phyloP scores from a whole-genome alignment of 1,284 basidiomycete species.

The Schizophyllum commune region DNA sequence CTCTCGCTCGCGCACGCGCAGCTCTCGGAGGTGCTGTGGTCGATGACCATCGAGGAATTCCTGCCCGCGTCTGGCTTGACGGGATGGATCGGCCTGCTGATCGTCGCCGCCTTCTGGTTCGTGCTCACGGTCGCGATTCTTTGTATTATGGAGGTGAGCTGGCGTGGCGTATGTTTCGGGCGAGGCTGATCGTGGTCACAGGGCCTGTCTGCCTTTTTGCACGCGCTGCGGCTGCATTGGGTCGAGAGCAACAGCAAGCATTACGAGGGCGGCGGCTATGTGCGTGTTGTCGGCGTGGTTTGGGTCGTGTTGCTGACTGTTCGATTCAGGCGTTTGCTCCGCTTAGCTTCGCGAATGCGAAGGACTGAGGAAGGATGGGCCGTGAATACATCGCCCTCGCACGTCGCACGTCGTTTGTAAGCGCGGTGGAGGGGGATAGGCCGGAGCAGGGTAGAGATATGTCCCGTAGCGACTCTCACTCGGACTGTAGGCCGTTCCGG shows the following conservation, averaged over 20 bases:
- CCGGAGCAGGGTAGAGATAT: too few relatives aligned
- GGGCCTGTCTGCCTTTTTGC: slow-evolving; percentile 92
- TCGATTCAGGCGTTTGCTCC: slow-evolving; percentile 4
- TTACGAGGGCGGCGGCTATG: slow-evolving; percentile 86
- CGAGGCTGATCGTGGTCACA: slow-evolving; percentile 21
- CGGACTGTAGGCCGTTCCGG: background rate
- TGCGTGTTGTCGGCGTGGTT: slow-evolving; percentile 35
- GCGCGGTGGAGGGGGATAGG: background rate
- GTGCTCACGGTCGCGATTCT: slow-evolving; percentile 67
- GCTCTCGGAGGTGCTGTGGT: slow-evolving; percentile 91
- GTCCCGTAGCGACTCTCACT: background rate
- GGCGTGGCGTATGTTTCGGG: slow-evolving; percentile 7
- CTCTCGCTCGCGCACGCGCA: slow-evolving; percentile 97
- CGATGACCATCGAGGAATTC: slow-evolving; percentile 67
- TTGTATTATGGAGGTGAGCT: slow-evolving; percentile 88
- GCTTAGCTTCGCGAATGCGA: slow-evolving; percentile 1
- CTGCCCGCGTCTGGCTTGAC: slow-evolving; percentile 50
- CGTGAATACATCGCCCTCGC: background rate
- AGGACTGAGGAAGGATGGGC: background rate
- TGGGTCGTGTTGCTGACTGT: slow-evolving; percentile 13
- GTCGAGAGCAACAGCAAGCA: slow-evolving; percentile 98
- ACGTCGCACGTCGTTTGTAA: background rate
- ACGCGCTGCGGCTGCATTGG: slow-evolving; percentile 96
- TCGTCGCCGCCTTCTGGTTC: slow-evolving; percentile 82
- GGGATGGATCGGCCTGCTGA: slow-evolving; percentile 52